Evolutionary conservation across 257 asterid genomes (phyloP), one percentile per base, ranked within the genome.

Genomic region (Anisodus tanguticus): DNA sequence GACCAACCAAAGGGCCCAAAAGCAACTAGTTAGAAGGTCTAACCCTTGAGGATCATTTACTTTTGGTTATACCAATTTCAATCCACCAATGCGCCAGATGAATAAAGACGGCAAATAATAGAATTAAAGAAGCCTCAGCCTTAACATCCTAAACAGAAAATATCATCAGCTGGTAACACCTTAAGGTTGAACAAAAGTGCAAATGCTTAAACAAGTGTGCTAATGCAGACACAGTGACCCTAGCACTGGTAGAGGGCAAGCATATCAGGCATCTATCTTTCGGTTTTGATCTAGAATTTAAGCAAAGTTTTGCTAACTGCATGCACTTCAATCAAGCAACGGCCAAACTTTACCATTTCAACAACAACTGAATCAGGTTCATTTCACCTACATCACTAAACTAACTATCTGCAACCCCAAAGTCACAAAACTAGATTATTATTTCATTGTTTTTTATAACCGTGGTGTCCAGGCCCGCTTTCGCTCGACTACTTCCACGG

Each of bases 1-100:
- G 82, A 53, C 64, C 64, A 77, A 64, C 16, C 26, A 77, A 53
- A 69, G 35, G 64, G 8, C 64, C 82, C 49, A 77, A 77, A 31
- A 12, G 19, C 55, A 26, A 12, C 81, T 26, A 51, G 26, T 12
- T 66, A 66, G 72, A 66, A 66, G 72, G 47, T 13, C n/a, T 2
- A 31, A 66, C 72, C 37, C 19, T 31, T 10, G 45, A 66, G 9
- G 17, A 66, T 66, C 72, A 31, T 5, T 5, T 66, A 11, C 41
- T 66, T 66, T 66, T 35, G 16, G 72, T 66, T 63, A 17, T 31
- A 66, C 45, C 41, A 66, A 66, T 31, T 66, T 35, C 72, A 31
- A 64, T 66, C n/a, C 9, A 13, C 72, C 72, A 66, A 26, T 31
- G 17, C 11, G 8, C 45, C 53, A 76, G 81, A 74, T 74, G 80